Conservation (phyloP, 352 stramenopile species). For the Phytophthora citrophthora region DNA sequence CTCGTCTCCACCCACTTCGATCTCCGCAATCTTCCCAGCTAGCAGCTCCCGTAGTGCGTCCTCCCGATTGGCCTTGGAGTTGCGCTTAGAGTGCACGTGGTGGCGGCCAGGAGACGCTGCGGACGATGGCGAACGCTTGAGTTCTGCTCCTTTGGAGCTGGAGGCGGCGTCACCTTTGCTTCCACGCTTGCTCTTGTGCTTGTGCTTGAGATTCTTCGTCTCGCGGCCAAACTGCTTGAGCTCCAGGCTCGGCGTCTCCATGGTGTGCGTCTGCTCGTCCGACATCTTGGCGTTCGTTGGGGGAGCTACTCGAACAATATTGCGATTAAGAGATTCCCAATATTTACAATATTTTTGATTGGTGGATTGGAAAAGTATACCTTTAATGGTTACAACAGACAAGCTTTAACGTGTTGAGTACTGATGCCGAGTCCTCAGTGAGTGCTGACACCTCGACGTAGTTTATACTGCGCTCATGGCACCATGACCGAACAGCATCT, state of each 20-base stretch:
- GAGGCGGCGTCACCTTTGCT: slow-evolving; percentile 9
- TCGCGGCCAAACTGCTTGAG: slow-evolving; percentile 65
- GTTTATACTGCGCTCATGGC: slow-evolving; percentile 8
- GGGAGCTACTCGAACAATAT: background rate
- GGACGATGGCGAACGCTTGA: slow-evolving; percentile 32
- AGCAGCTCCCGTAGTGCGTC: slow-evolving; percentile 80
- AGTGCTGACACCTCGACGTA: slow-evolving; percentile 31
- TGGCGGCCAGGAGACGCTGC: slow-evolving; percentile 33
- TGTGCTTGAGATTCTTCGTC: slow-evolving; percentile 84
- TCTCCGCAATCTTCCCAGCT: slow-evolving; percentile 84
- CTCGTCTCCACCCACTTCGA: slow-evolving; percentile 84
- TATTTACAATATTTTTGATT: background rate
- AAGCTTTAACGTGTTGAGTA: slow-evolving; percentile 30
- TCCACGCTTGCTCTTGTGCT: slow-evolving; percentile 73
- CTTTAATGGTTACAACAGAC: slow-evolving; percentile 2
- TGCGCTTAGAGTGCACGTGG: slow-evolving; percentile 32
- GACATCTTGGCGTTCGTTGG: slow-evolving; percentile 20
- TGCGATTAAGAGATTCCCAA: too few relatives aligned
- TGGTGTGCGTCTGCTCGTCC: slow-evolving; percentile 32
- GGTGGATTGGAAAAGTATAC: background rate
- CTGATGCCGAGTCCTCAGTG: background rate
- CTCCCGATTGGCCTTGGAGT: slow-evolving; percentile 40
- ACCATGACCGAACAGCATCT: slow-evolving; percentile 26
- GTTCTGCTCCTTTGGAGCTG: slow-evolving; percentile 5
- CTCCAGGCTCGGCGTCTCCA: slow-evolving; percentile 50